Evolutionary conservation across 2,329 filamentous ascomycete species (phyloP).

Genomic region (Xylariaceae sp.): DNA sequence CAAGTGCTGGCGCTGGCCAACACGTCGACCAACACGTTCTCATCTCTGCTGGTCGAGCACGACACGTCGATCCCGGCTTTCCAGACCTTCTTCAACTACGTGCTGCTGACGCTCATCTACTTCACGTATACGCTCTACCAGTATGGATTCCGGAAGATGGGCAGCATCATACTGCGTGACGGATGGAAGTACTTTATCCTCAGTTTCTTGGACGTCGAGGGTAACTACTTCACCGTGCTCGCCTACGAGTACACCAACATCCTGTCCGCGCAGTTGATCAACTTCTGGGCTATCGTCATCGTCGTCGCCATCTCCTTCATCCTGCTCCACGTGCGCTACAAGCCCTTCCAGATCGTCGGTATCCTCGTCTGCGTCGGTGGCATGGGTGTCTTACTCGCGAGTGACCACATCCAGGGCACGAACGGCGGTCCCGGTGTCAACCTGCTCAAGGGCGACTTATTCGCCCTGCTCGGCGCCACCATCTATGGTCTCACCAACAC

Average conservation of each 20-base stretch:
- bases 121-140: conserved; percentile 71
- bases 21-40: conserved; percentile 89
- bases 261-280: conserved; percentile 88
- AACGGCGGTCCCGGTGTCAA: conserved; percentile 65
- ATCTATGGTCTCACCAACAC: conserved; percentile 90
- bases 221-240: conserved; percentile 96
- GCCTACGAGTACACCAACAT: conserved; percentile 92
- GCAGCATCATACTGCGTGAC: conserved; percentile 57
- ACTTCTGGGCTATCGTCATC: conserved; percentile 96
- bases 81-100: conserved; percentile 93
- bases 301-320: conserved; percentile 81
- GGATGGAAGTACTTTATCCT: conserved; percentile 95
- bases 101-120: conserved; percentile 77
- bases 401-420: conserved; percentile 74
- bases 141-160: conserved; percentile 70
- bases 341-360: conserved; percentile 74
- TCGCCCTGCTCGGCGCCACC: conserved; percentile 81
- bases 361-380: conserved; percentile 90
- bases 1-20: conserved; percentile 86
- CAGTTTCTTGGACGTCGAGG: conserved; percentile 88
- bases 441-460: conserved; percentile 85
- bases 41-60: conserved; percentile 59
- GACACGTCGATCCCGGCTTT: conserved; percentile 86
- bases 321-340: conserved; percentile 84
- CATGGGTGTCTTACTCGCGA: conserved; percentile 78